A percentile compares a stretch with the other conserved stretches of the same genome.
Evolutionary conservation across 1,139 yeast species (phyloP).

Genomic region (Arxiozyma heterogenica): DNA sequence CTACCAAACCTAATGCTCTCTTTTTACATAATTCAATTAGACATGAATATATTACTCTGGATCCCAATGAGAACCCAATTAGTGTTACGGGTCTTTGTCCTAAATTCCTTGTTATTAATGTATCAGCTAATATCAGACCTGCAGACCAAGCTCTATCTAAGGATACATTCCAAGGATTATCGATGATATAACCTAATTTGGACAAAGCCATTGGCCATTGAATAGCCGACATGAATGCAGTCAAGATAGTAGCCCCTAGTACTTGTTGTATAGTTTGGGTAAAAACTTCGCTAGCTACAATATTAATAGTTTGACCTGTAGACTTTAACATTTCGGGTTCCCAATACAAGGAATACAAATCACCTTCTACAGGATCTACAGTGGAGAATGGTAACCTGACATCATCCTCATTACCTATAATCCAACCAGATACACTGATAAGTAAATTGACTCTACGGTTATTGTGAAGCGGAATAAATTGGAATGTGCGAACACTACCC

Average conservation of each 20-base stretch:
- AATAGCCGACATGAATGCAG: slow-evolving; percentile 93
- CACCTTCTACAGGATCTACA: slow-evolving; percentile 97
- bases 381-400: slow-evolving; percentile 93
- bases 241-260: slow-evolving; percentile 80
- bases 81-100: slow-evolving; percentile 91
- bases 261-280: slow-evolving; percentile 92
- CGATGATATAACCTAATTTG: slow-evolving; percentile 79
- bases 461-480: slow-evolving; percentile 84
- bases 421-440: slow-evolving; percentile 96
- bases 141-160: slow-evolving; percentile 97
- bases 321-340: slow-evolving; percentile 96
- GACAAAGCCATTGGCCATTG: slow-evolving; percentile 89
- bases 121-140: slow-evolving; percentile 85
- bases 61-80: slow-evolving; percentile 91
- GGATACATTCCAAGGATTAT: slow-evolving; percentile 97
- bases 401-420: slow-evolving; percentile 92
- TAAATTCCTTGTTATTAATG: slow-evolving; percentile 72
- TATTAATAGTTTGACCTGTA: slow-evolving; percentile 91
- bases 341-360: slow-evolving; percentile 83
- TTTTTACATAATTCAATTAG: slow-evolving; percentile 74
- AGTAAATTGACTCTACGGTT: slow-evolving; percentile 81
- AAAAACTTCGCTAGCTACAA: slow-evolving; percentile 87
- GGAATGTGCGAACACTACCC: slow-evolving; percentile 91
- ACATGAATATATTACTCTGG: slow-evolving; percentile 87
- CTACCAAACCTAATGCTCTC: slow-evolving; percentile 83